phyloP scores from a whole-genome alignment of 2,329 filamentous ascomycete species.

The Calonectria montana region DNA sequence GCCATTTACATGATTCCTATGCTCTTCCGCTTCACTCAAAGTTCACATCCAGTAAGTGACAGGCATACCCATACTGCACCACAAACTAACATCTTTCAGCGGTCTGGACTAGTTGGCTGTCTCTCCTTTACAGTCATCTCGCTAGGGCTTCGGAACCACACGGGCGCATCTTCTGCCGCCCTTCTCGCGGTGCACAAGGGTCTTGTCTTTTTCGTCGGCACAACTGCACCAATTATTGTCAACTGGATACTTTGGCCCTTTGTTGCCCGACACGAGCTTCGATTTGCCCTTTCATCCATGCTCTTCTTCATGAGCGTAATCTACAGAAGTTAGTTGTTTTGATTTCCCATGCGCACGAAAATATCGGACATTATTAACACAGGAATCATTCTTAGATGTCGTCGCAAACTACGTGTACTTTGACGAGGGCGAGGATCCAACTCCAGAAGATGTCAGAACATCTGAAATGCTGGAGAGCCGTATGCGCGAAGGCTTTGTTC shows the following conservation, averaged over 20 bases:
- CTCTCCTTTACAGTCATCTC: conserved; percentile 68
- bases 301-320: conserved; percentile 68
- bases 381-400: conserved; percentile 51
- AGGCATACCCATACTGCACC: too few relatives aligned
- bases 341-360: neutral
- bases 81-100: conserved; percentile 44
- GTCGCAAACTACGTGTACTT: conserved; percentile 71
- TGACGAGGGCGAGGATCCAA: conserved; percentile 63
- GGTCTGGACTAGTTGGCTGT: conserved; percentile 69
- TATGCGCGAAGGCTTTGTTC: conserved; percentile 69
- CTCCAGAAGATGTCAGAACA: conserved; percentile 59
- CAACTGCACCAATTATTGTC: conserved; percentile 63
- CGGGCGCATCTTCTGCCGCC: conserved; percentile 47
- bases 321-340: conserved; percentile 58
- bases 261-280: conserved; percentile 68
- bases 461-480: conserved; percentile 70
- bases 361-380: neutral
- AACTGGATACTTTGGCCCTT: conserved; percentile 73
- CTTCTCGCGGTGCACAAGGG: conserved; percentile 60
- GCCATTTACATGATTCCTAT: conserved; percentile 69
- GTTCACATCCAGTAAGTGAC: conserved; percentile 60
- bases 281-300: conserved; percentile 66
- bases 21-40: conserved; percentile 67
- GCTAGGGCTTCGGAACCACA: conserved; percentile 51
- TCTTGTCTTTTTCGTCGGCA: conserved; percentile 63